Evolutionary conservation across 2,329 filamentous ascomycete genomes (phyloP).

Genomic region (Teratosphaeria epicoccoides): DNA sequence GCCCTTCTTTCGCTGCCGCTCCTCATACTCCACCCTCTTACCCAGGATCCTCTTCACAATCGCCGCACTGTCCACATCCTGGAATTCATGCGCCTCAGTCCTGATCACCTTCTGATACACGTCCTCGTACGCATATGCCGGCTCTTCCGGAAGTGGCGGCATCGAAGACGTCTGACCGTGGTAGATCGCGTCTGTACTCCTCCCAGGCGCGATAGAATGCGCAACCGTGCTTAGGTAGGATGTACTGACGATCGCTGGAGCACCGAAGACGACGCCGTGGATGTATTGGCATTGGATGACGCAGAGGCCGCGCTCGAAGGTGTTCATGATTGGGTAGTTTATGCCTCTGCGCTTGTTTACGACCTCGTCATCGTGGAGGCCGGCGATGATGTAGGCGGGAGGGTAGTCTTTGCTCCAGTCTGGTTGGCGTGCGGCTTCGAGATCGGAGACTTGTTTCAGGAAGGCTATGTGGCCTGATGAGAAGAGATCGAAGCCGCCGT

Average conservation of each 20-base stretch:
- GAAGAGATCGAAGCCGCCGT: slow-evolving; percentile 94
- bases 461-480: slow-evolving; percentile 97
- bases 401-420: slow-evolving; percentile 76
- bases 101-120: slow-evolving; percentile 76
- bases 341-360: slow-evolving; percentile 96
- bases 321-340: slow-evolving; percentile 99
- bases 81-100: slow-evolving; percentile 66
- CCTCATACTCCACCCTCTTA: slow-evolving; percentile 80
- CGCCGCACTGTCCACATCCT: slow-evolving; percentile 79
- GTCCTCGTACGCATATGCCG: slow-evolving; percentile 52
- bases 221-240: slow-evolving; percentile 67
- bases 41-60: slow-evolving; percentile 87
- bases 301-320: slow-evolving; percentile 89
- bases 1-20: slow-evolving; percentile 79
- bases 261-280: slow-evolving; percentile 76
- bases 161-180: slow-evolving; percentile 95
- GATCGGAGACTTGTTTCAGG: slow-evolving; percentile 69
- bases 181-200: slow-evolving; percentile 60
- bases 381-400: slow-evolving; percentile 80
- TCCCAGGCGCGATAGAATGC: slow-evolving; percentile 38
- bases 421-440: slow-evolving; percentile 52
- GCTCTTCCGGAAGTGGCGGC: slow-evolving; percentile 32
- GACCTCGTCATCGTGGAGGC: slow-evolving; percentile 86
- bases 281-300: slow-evolving; percentile 94
- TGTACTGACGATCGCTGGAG: slow-evolving; percentile 76